phyloP scores from a whole-genome alignment of 129 eudicot genomes.

The Flaveria bidentis region DNA sequence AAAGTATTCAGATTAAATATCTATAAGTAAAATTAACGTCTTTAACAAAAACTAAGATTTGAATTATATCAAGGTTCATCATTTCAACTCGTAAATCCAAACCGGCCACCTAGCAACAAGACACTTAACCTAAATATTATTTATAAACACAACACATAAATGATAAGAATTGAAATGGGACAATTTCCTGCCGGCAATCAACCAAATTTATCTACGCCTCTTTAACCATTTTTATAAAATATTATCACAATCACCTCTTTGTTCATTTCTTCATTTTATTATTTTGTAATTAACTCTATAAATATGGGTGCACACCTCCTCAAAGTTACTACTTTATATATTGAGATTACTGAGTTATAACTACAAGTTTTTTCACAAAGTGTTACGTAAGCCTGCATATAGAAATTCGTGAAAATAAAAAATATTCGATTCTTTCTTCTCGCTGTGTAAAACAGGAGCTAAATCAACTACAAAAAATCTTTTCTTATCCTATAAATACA shows the following conservation, averaged over 20 bases:
- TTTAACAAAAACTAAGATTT: not conserved
- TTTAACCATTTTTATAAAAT: not conserved
- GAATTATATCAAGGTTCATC: not conserved
- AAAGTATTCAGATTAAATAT: not conserved
- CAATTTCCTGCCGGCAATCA: not conserved
- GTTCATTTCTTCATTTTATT: not conserved
- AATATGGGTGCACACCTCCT: too few relatives aligned
- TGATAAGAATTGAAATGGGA: not conserved
- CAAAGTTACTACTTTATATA: too few relatives aligned
- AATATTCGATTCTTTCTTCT: too few relatives aligned
- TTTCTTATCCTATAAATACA: not conserved
- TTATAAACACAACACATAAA: not conserved
- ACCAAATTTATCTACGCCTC: not conserved
- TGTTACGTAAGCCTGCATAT: too few relatives aligned
- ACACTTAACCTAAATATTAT: not conserved
- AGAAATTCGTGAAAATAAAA: too few relatives aligned
- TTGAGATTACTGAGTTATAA: too few relatives aligned
- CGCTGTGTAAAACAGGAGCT: too few relatives aligned
- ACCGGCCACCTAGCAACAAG: not conserved
- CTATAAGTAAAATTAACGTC: too few relatives aligned
- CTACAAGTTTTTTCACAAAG: too few relatives aligned
- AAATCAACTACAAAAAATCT: too few relatives aligned
- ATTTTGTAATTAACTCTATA: not conserved
- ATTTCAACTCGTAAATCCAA: not conserved
- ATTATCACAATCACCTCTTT: not conserved